Evolutionary conservation across 805 yeast species (phyloP), one percentile per base, ranked within the genome.

Genomic region (Monosporozyma yasuniensis): DNA sequence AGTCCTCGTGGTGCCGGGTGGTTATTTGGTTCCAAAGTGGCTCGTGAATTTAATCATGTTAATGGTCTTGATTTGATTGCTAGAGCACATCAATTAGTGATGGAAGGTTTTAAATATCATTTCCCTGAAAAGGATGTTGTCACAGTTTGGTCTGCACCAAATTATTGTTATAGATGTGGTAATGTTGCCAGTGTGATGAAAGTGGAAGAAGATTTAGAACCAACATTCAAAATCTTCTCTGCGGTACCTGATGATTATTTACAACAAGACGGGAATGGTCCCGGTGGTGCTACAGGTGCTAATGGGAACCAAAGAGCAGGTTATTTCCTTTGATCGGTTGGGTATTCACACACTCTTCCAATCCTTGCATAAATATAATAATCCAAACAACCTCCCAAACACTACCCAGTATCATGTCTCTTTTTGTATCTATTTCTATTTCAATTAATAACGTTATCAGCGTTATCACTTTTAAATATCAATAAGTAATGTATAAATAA

Each of bases 1-100:
- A 84, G 95, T 25, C 96, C 97, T 30, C 78, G 99, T 63, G 99
- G 99, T 54, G 99, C 99, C 0, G 99, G 99, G 11, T 91, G 98
- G 98, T 71, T 91, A 48, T 91, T 91, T 66, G 99, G 99, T 22
- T 79, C 89, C 43, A 84, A 85, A 65, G 97, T 93, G 22, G 93
- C 96, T 16, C 73, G 96, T 51, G 98, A 93, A 68, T 93, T 93
- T 71, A 93, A 91, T 70, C 96, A 93, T 67, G 95, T 91, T 49
- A 91, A 93, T 66, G 89, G 89, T 56, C 73, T 93, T 53, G 80
- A 80, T 56, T 72, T 91, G 57, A 89, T 91, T 51, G 97, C 99
- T 10, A 77, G 99, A 60, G 98, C 98, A 0, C 99, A 91, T 71
- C 99, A 91, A 69, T 78, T 91, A 67, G 98, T 93, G 19, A 95